These are phyloP conservation scores for Thermomucor indicae-seudaticae DNA, from an alignment of 371 early-diverging fungal genomes.

Conservation along the genomic window DNA sequence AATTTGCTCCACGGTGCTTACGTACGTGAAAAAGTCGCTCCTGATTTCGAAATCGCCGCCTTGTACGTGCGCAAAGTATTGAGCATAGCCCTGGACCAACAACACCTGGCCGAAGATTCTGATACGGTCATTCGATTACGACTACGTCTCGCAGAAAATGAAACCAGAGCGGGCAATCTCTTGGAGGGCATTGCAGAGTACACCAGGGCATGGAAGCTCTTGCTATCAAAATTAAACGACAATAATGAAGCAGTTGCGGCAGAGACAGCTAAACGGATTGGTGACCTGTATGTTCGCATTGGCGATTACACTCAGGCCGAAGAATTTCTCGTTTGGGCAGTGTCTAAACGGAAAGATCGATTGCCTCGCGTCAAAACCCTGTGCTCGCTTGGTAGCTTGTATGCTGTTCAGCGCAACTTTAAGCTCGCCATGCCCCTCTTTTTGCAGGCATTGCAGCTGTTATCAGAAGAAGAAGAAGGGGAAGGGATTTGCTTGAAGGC, in stretches of 20 bases:
- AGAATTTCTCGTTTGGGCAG: constrained; percentile 44
- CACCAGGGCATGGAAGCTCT: constrained; percentile 27
- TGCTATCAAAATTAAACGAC: constrained; percentile 1
- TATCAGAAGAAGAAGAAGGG: constrained; percentile 14
- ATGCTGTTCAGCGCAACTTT: constrained; percentile 41
- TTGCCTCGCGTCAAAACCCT: constrained; percentile 20
- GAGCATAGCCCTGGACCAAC: constrained; percentile 32
- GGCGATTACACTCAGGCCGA: constrained; percentile 49
- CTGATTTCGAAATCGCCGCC: constrained; percentile 36
- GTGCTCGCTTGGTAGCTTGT: constrained; percentile 40
- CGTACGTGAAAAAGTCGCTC: constrained; percentile 37
- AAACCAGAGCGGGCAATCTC: constrained; percentile 33
- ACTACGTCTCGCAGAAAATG: constrained; percentile 34
- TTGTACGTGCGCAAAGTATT: constrained; percentile 37
- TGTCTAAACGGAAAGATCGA: constrained; percentile 16
- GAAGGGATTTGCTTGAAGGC: constrained; percentile 28
- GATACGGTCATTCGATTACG: constrained; percentile 27
- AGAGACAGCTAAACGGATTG: constrained; percentile 38
- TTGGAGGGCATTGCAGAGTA: constrained; percentile 43
- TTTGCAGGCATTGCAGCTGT: constrained; percentile 25
- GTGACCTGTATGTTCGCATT: constrained; percentile 49
- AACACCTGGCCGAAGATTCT: constrained; percentile 23
- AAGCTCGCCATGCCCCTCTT: constrained; percentile 40
- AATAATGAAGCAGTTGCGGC: not conserved
- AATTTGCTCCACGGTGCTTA: constrained; percentile 48